Base-by-base conservation (phyloP, 257 asterid genomes). In the Asclepias syriaca region DNA sequence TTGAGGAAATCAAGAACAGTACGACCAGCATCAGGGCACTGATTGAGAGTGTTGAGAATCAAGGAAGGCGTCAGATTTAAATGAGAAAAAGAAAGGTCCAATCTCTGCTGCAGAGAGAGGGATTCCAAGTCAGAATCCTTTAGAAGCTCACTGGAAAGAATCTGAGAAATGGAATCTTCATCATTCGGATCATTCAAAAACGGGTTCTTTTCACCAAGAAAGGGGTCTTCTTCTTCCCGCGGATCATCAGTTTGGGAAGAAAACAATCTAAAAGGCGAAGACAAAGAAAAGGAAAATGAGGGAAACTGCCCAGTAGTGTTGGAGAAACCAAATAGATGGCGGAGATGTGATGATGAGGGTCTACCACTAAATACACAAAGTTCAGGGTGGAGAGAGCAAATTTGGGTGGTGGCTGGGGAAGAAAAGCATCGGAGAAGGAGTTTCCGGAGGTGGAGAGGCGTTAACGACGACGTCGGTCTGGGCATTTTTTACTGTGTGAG, bases 21-120 rank as follows among this genome's bases (percentile, higher is more conserved):
- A 13, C 96, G 85, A 37, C 93, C 96, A 65, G 98, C 96, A 83
- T 83, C 88, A 43, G 93, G 95, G 73, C 91, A 88, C 46, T 70
- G 21, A 66, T 88, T 85, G 70, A 95, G 95, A 0, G 89, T 81
- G 65, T 74, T 46, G 61, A 76, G 85, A 72, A 95, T 73, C 73
- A 87, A 37, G 14, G 85, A 37, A 24, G 86, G 89, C 40, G 75
- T 85, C 21, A 92, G 40, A 21, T 63, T 67, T 39, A 92, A 64
- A 74, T 95, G 98, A 14, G 96, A 86, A 84, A 87, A 92, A 6
- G 95, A 89, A 73, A 92, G 92, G 63, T 95, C 90, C 77, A 95
- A 87, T 34, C 96, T 83, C 83, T 90, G 80, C 0, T 85, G 78
- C 49, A 95, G 68, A 71, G 92, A 79, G 63, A 94, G 88, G 18